These are phyloP conservation scores for Globisporangium nodosum DNA, from an alignment of 352 stramenopile genomes.

Conservation along the genomic window DNA sequence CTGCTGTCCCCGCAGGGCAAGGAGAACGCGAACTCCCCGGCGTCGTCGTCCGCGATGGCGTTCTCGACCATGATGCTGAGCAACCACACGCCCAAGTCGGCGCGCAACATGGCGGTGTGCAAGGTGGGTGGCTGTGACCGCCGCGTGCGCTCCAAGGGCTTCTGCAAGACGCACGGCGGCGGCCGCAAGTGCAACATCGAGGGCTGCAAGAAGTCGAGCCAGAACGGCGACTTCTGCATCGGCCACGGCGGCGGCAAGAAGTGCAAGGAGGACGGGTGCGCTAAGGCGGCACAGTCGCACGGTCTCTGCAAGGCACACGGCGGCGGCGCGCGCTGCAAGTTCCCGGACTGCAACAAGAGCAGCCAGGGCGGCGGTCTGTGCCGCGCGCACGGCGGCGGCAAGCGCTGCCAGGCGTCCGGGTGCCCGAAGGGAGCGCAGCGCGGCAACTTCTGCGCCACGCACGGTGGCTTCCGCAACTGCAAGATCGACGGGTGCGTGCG, in stretches of 20 bases:
- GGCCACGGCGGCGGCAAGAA: slow-evolving; percentile 84
- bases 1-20: slow-evolving; percentile 32
- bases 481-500: slow-evolving; percentile 80
- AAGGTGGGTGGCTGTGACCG: slow-evolving; percentile 56
- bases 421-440: slow-evolving; percentile 80
- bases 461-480: slow-evolving; percentile 85
- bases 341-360: slow-evolving; percentile 77
- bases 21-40: slow-evolving; percentile 20
- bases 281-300: slow-evolving; percentile 82
- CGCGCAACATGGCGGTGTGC: slow-evolving; percentile 57
- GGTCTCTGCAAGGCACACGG: slow-evolving; percentile 83
- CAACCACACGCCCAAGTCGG: slow-evolving; percentile 32
- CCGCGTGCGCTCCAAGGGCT: slow-evolving; percentile 72
- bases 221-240: slow-evolving; percentile 86
- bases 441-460: slow-evolving; percentile 81
- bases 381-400: slow-evolving; percentile 72
- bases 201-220: slow-evolving; percentile 82
- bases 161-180: slow-evolving; percentile 83
- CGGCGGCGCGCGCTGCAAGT: slow-evolving; percentile 79
- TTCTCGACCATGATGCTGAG: slow-evolving; percentile 22
- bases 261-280: slow-evolving; percentile 76
- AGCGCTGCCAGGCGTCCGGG: slow-evolving; percentile 63
- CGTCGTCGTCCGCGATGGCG: slow-evolving; percentile 22
- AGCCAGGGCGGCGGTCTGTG: slow-evolving; percentile 74
- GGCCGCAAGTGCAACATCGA: slow-evolving; percentile 81